Evolutionary conservation across 331 rosid species (phyloP), one percentile per base, ranked within the genome.

Genomic region (Dryas integrifolia): DNA sequence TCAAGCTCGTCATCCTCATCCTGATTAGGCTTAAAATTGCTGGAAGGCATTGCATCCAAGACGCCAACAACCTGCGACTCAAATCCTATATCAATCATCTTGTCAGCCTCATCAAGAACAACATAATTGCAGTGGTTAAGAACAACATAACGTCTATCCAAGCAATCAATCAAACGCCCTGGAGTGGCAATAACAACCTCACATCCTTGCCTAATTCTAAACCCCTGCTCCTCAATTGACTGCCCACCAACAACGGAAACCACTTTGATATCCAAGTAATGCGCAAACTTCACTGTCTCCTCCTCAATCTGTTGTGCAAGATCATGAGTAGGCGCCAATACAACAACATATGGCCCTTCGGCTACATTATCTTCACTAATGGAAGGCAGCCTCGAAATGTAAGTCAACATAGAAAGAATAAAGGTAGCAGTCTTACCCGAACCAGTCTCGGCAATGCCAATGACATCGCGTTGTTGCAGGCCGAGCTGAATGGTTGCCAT

Each of bases 201-300:
- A 75, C 98, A 92, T 0, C 98, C 96, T 49, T 90, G 92, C 75
- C 98, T 85, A 43, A 90, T 92, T 89, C 73, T 92, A 76, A 92
- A 92, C 21, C 96, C 98, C 76, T 92, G 96, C 79, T 92, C 96
- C 86, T 92, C 96, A 39, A 92, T 92, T 4, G 96, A 92, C 83
- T 90, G 96, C n/a, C 98, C 98, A 48, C 98, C 98, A 70, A 92
- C 98, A 80, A 92, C 90, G 59, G 98, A 92, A 21, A 90, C 98
- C 48, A 92, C 96, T 69, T 84, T 88, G 66, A 92, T 81, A 14
- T 92, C 96, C 83, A 92, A 45, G 83, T 82, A 88, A 61, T 90
- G 95, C 3, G 98, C 92, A 51, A 90, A 90, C 78, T 92, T 92
- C 4, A 86, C 86, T n/a, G 96, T 92, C 82, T 92, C 98, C 6